These are phyloP conservation scores for Heliamphora exappendiculata DNA, from an alignment of 148 eudicot genomes.

Conservation along the genomic window DNA sequence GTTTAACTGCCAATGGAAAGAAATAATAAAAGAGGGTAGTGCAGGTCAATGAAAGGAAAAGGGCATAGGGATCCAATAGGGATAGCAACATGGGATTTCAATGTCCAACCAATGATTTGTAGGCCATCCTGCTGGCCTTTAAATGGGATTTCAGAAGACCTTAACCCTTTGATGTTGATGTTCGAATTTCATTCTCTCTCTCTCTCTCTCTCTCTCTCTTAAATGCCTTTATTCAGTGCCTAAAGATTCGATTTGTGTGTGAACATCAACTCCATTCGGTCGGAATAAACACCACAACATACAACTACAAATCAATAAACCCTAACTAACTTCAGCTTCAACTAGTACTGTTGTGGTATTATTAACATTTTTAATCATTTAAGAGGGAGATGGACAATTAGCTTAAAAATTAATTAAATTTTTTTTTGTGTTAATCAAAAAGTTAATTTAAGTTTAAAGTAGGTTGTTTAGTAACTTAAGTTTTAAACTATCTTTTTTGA, in stretches of 20 bases:
- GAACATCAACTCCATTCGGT: conserved; percentile 10
- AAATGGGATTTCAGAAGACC: not conserved
- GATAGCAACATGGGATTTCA: conserved; percentile 13
- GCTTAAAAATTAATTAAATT: no score
- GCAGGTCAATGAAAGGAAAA: not conserved
- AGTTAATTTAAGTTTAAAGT: no score
- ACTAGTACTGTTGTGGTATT: no score
- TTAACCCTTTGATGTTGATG: not conserved
- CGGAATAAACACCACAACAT: conserved; percentile 15
- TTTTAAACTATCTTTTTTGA: no score
- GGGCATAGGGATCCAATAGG: conserved; percentile 8
- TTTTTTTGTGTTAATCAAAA: no score
- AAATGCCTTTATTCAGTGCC: not conserved
- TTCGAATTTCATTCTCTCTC: not conserved
- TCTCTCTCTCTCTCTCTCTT: not conserved
- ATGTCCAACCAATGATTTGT: conserved; percentile 23
- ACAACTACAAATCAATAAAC: not conserved
- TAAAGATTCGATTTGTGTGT: conserved; percentile 5
- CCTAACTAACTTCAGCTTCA: not conserved
- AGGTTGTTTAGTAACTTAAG: no score
- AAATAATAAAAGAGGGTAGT: not conserved
- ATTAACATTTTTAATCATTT: no score
- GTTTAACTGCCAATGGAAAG: not conserved
- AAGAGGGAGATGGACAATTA: no score
- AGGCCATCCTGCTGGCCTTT: conserved; percentile 10